Evolutionary conservation across 208 protist genomes (phyloP).

Genomic region (Plasmodiophora brassicae): DNA sequence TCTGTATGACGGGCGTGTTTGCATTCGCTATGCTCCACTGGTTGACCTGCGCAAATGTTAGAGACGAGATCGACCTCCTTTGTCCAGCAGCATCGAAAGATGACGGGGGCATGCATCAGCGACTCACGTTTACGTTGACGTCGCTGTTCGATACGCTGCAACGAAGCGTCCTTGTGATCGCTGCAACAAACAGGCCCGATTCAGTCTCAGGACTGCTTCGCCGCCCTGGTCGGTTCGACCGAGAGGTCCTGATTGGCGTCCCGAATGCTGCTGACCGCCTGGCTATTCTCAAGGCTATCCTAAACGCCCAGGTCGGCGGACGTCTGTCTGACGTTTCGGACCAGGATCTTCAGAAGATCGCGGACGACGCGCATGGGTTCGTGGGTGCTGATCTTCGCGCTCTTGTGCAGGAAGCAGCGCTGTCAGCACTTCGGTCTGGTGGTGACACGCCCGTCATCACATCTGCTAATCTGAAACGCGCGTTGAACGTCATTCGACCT

Average conservation of each 20-base stretch:
- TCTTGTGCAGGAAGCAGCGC: constrained; percentile 33
- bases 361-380: constrained; percentile 17
- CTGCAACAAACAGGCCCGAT: constrained; percentile 32
- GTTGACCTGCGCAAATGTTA: not conserved
- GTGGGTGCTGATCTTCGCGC: constrained; percentile 43
- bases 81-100: not conserved
- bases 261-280: constrained; percentile 85
- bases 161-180: constrained; percentile 97
- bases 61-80: constrained; percentile 15
- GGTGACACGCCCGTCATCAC: not conserved
- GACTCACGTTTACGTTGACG: not conserved
- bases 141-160: not conserved
- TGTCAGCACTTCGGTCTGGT: not conserved
- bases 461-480: not conserved
- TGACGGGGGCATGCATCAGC: not conserved
- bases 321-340: not conserved
- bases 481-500: constrained; percentile 21
- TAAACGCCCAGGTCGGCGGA: not conserved
- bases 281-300: constrained; percentile 87
- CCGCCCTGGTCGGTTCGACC: constrained; percentile 36
- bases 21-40: not conserved
- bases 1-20: constrained; percentile 96
- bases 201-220: not conserved
- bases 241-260: constrained; percentile 9
- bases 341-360: not conserved